Evolutionary conservation across 169 alveolate genomes (phyloP).

Genomic region (Ichthyophthirius multifiliis): DNA sequence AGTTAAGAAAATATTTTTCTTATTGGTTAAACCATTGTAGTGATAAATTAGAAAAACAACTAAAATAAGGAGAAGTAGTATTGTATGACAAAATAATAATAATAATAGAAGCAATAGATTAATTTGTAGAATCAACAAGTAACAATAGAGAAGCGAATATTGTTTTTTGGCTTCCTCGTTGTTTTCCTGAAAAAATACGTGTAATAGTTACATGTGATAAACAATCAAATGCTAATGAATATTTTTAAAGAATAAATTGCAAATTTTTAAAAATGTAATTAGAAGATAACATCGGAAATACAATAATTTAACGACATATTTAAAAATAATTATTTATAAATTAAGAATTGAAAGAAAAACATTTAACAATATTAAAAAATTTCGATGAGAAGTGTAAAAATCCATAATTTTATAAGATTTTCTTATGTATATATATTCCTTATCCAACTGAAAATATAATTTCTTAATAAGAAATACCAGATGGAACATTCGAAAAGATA

Average conservation of each 20-base stretch:
- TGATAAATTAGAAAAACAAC: slow-evolving; percentile 33
- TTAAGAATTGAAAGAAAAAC: not conserved
- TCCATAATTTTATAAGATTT: not conserved
- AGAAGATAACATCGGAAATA: not conserved
- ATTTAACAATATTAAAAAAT: not conserved
- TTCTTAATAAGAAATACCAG: not conserved
- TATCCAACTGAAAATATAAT: not conserved
- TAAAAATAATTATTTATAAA: not conserved
- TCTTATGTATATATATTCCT: not conserved
- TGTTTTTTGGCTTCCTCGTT: slow-evolving; percentile 63
- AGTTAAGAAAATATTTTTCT: slow-evolving; percentile 51
- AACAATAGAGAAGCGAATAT: slow-evolving; percentile 49
- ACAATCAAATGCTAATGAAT: not conserved
- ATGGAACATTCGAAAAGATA: slow-evolving; percentile 11
- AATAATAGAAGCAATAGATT: slow-evolving; percentile 55
- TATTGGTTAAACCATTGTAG: slow-evolving; percentile 58
- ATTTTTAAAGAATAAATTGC: not conserved
- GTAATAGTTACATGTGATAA: slow-evolving; percentile 23
- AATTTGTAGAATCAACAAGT: slow-evolving; percentile 42
- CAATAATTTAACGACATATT: not conserved
- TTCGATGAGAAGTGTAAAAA: not conserved
- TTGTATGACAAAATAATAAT: slow-evolving; percentile 37
- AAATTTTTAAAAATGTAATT: not conserved
- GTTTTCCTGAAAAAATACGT: slow-evolving; percentile 49
- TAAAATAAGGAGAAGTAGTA: slow-evolving; percentile 25